Evolutionary conservation across 495 filamentous ascomycete species (phyloP), one percentile per base, ranked within the genome.

Genomic region (Aspergillus olivimuriae): DNA sequence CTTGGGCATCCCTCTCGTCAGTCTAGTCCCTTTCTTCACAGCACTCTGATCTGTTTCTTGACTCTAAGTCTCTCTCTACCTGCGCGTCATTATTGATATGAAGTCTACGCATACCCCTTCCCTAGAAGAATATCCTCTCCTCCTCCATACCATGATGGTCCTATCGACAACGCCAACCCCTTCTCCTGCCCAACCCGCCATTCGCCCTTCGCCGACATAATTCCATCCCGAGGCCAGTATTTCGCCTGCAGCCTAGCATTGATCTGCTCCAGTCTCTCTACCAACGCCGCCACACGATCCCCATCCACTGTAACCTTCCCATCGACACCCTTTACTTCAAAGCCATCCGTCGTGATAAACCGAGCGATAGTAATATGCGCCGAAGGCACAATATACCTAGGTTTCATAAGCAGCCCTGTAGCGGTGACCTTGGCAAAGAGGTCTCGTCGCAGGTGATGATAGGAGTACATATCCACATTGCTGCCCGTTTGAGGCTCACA

Each of bases 381-480:
- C 31, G 84, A 87, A 3, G 88, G 89, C 7, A 94, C 86, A 1
- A 84, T 77, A 62, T 96, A 98, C 43, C 91, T 74, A 22, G 82
- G 83, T 12, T 62, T 76, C 11, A 94, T 70, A 8, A 63, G 59
- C 6, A 87, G 71, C 0, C 84, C 84, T 2, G 75, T 70, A 2
- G 61, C 63, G 34, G 68, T 60, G 10, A 73, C 72, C n/a, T 78
- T 61, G 14, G 71, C 69, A 57, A 79, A 89, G 11, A 94, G 60
- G 61, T 95, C 87, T 2, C 84, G 71, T 1, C 91, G 80, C 4
- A 97, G 78, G 61, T 96, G 90, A 53, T 95, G 91, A 61, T 94
- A 97, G 2, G 85, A 87, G 61, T 87, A 96, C 0, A 20, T 28
- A 47, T 87, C 82, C 6, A 72, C 65, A 12, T 59, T 55, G 1